A percentile compares a stretch with the other conserved stretches of the same genome.
Evolutionary conservation across 164 flowering plant genomes (phyloP).

Genomic region (Amborella trichopoda): DNA sequence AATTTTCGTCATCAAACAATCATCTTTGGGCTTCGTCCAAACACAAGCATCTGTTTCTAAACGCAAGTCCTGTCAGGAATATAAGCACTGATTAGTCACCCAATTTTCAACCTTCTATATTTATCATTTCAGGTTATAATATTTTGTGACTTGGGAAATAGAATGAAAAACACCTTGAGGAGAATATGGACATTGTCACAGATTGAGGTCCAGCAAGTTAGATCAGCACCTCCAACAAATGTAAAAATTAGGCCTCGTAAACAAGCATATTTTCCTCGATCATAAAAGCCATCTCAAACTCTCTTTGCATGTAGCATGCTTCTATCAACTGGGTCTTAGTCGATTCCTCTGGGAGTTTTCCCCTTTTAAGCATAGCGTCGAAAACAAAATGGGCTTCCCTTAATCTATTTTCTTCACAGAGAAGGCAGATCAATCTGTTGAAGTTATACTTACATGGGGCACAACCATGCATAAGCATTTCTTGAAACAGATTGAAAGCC

Average conservation of each 20-base stretch:
- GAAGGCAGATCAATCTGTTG: conserved; percentile 21
- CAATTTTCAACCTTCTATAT: no score
- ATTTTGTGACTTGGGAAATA: no score
- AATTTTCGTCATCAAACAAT: no score
- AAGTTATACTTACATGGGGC: conserved; percentile 17
- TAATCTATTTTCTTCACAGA: conserved; percentile 21
- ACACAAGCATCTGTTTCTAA: no score
- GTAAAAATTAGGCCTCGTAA: conserved; percentile 3
- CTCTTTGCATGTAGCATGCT: conserved; percentile 6
- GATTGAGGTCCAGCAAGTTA: no score
- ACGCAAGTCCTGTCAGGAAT: no score
- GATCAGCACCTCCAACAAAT: no score
- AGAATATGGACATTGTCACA: no score
- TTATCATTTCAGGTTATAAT: no score
- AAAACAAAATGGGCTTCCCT: conserved; percentile 20
- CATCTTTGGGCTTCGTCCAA: no score
- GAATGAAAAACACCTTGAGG: no score
- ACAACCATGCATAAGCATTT: conserved; percentile 30
- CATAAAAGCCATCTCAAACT: conserved; percentile 7
- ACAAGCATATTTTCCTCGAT: conserved; percentile 5
- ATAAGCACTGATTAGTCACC: no score
- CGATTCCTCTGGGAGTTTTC: conserved; percentile 11
- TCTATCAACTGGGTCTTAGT: conserved; percentile 10
- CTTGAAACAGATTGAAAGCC: conserved; percentile 33
- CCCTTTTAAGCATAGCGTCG: conserved; percentile 17